phyloP scores from a whole-genome alignment of 176 grass and related monocot genomes.

The Triticum turgidum region DNA sequence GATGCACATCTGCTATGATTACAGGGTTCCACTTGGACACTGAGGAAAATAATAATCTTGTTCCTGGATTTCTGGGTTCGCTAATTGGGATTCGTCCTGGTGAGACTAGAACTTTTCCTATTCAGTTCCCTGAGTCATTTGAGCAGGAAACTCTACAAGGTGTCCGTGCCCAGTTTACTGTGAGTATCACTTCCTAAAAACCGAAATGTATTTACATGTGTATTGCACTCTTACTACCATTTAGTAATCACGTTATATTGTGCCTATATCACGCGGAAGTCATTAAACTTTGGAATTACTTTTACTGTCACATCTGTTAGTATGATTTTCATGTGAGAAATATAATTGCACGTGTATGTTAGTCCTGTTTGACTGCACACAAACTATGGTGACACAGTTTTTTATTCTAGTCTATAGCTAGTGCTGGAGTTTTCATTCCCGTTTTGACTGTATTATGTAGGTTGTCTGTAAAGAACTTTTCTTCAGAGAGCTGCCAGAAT shows the following conservation, averaged over 20 bases:
- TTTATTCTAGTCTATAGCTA: neutral
- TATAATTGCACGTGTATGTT: neutral
- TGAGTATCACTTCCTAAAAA: conserved; percentile 50
- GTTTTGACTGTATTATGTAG: conserved; percentile 52
- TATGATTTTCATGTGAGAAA: conserved; percentile 18
- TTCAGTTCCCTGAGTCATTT: conserved; percentile 88
- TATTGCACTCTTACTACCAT: neutral
- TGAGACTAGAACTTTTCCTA: conserved; percentile 82
- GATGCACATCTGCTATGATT: conserved; percentile 16
- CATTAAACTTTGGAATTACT: neutral
- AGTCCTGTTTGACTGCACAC: neutral
- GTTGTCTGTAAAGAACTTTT: conserved; percentile 99
- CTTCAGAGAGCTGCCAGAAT: conserved; percentile 77
- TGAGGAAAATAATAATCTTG: conserved; percentile 70
- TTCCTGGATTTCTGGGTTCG: conserved; percentile 88
- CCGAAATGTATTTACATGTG: neutral
- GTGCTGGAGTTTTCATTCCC: neutral
- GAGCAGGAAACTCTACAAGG: conserved; percentile 80
- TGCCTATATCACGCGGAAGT: neutral
- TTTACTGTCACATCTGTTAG: neutral
- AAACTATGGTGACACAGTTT: neutral
- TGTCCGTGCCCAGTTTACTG: conserved; percentile 78
- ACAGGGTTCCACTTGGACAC: conserved; percentile 95
- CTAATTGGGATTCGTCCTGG: conserved; percentile 86
- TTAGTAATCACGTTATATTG: conserved; percentile 16